Conservation (phyloP, 225 moss, liverwort and hornwort genomes). For the Physcomitrium patens region DNA sequence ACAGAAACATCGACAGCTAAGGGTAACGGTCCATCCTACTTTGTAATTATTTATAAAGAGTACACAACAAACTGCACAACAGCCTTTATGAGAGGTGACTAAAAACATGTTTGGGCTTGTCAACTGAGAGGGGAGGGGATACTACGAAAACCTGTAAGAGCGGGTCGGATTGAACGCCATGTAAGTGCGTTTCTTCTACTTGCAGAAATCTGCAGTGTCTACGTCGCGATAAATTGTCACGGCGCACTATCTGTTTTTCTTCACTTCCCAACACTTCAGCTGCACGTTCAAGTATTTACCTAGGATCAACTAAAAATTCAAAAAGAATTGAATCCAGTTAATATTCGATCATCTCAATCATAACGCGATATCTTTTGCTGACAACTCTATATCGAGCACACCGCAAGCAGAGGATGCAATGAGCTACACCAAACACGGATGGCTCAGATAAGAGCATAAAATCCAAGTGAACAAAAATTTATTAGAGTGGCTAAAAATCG, state of each 20-base stretch:
- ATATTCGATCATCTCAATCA: not conserved
- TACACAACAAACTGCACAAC: conserved; percentile 23
- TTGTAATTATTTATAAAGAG: not conserved
- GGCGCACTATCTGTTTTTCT: conserved; percentile 17
- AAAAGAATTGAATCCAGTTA: not conserved
- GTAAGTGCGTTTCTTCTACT: conserved; percentile 24
- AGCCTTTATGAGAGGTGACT: conserved; percentile 1
- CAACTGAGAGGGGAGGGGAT: conserved; percentile 5
- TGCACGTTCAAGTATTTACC: conserved; percentile 14
- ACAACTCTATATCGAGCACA: not conserved
- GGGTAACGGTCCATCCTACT: conserved; percentile 7
- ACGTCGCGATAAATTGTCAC: not conserved
- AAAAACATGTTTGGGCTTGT: not conserved
- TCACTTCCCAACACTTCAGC: conserved; percentile 24
- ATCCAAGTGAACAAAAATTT: not conserved
- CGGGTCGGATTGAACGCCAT: conserved; percentile 44
- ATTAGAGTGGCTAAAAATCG: conserved; percentile 14
- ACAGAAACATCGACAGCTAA: conserved; percentile 21
- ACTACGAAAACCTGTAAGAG: conserved; percentile 33
- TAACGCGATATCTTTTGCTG: not conserved
- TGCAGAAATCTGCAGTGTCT: conserved; percentile 16
- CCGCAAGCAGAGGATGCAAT: conserved; percentile 11
- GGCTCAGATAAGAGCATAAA: not conserved
- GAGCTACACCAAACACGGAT: conserved; percentile 6
- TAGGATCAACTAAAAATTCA: conserved; percentile 9